These are phyloP conservation scores for Pisolithus sp. DNA, from an alignment of 768 basidiomycete species.

Conservation along the genomic window DNA sequence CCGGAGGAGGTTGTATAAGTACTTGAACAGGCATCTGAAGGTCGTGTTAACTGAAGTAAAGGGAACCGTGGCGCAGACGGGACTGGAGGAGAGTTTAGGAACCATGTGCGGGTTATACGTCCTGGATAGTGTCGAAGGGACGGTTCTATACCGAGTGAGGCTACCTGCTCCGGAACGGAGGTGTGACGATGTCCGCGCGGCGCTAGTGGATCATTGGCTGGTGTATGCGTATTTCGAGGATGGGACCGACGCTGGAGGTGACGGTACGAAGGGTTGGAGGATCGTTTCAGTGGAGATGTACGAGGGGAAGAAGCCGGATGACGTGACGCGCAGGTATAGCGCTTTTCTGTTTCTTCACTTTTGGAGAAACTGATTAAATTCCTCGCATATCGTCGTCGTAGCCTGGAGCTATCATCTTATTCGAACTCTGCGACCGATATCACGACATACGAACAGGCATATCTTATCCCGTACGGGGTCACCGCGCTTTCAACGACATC, in stretches of 20 bases:
- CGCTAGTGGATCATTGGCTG: slow-evolving; percentile 86
- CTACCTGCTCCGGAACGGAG: slow-evolving; percentile 39
- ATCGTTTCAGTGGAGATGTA: slow-evolving; percentile 86
- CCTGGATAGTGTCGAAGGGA: slow-evolving; percentile 76
- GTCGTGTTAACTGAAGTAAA: slow-evolving; percentile 51
- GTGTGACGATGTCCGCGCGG: slow-evolving; percentile 59
- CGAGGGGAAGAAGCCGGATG: slow-evolving; percentile 63
- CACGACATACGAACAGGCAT: slow-evolving; percentile 62
- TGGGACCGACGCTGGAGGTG: slow-evolving; percentile 32
- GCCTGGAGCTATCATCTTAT: slow-evolving; percentile 49
- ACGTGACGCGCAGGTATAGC: slow-evolving; percentile 65
- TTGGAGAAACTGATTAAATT: neutral
- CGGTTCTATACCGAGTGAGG: slow-evolving; percentile 58
- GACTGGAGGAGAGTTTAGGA: too few species aligned
- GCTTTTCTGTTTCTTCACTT: neutral
- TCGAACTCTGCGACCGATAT: slow-evolving; percentile 49
- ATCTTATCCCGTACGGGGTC: slow-evolving; percentile 61
- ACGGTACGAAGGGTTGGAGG: slow-evolving; percentile 53
- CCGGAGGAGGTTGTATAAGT: slow-evolving; percentile 88
- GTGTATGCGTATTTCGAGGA: slow-evolving; percentile 82
- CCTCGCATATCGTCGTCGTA: slow-evolving; percentile 16
- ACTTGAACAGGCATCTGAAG: slow-evolving; percentile 78
- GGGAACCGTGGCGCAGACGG: slow-evolving; percentile 1
- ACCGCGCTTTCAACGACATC: slow-evolving; percentile 67
- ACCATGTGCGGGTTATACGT: slow-evolving; percentile 59